Percentiles rank a stretch among this genome's conserved stretches.
Evolutionary conservation across 2,329 filamentous ascomycete species (phyloP).

Genomic region (Penicillium nordicum): DNA sequence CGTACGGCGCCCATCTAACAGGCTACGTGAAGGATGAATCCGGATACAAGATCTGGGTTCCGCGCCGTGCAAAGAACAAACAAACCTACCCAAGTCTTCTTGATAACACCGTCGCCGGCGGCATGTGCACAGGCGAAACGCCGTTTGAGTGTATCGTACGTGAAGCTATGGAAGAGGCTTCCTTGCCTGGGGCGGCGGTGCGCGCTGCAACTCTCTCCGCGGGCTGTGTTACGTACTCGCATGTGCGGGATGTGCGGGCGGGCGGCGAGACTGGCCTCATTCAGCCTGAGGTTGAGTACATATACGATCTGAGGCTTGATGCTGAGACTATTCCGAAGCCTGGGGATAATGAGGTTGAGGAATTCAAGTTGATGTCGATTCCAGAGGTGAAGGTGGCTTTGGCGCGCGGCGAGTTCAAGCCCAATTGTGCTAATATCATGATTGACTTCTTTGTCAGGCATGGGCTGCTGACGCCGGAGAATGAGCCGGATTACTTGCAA

Average conservation of each 20-base stretch:
- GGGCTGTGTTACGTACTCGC: constrained; percentile 79
- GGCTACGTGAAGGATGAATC: constrained; percentile 59
- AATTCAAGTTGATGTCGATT: constrained; percentile 73
- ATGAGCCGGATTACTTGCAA: constrained; percentile 74
- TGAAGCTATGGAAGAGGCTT: constrained; percentile 87
- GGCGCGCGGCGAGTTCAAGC: constrained; percentile 75
- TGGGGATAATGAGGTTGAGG: constrained; percentile 83
- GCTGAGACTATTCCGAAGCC: constrained; percentile 67
- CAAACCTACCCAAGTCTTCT: constrained; percentile 87
- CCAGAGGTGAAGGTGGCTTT: constrained; percentile 71
- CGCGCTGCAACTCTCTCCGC: constrained; percentile 55
- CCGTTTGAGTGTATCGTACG: constrained; percentile 79
- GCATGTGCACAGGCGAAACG: constrained; percentile 74
- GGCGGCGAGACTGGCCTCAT: constrained; percentile 78
- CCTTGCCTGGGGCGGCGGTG: constrained; percentile 67
- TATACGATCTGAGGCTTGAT: constrained; percentile 82
- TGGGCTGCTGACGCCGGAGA: constrained; percentile 72
- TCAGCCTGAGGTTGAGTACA: constrained; percentile 87
- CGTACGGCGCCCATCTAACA: constrained; percentile 79
- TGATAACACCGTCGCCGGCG: constrained; percentile 90
- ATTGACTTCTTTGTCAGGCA: constrained; percentile 89
- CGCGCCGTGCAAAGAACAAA: constrained; percentile 71
- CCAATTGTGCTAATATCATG: constrained; percentile 81
- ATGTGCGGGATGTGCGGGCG: constrained; percentile 70
- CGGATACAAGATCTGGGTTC: constrained; percentile 78